phyloP scores from a whole-genome alignment of 1,139 yeast species.

The Komagataea norvegica region DNA sequence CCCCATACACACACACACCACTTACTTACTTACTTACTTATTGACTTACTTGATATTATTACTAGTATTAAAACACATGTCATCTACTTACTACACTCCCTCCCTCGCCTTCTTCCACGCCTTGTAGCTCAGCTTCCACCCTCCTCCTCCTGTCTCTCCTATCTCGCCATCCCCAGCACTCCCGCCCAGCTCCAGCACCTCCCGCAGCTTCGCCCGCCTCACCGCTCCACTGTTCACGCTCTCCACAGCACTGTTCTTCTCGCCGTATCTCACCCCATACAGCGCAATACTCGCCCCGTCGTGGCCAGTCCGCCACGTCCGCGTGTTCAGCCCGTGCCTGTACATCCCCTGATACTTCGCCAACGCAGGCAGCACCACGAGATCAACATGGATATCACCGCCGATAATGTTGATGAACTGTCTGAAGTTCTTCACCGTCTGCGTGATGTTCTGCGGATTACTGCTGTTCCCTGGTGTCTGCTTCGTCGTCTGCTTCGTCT shows the following conservation, averaged over 20 bases:
- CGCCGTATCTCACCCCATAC: conserved; percentile 41
- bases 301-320: conserved; percentile 66
- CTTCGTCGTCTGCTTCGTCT: conserved; percentile 15
- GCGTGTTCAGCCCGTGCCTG: conserved; percentile 65
- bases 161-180: conserved; percentile 5
- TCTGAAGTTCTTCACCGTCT: conserved; percentile 26
- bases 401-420: conserved; percentile 26
- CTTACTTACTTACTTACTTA: no score
- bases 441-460: conserved; percentile 28
- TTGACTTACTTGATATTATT: no score
- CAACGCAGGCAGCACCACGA: conserved; percentile 67
- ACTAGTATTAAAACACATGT: no score
- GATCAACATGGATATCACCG: conserved; percentile 61
- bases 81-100: no score
- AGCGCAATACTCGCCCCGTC: conserved; percentile 66
- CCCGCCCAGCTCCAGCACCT: conserved; percentile 10
- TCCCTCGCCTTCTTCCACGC: conserved; percentile 20
- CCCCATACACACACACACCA: no score
- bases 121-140: conserved; percentile 20
- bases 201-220: conserved; percentile 19
- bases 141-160: no score
- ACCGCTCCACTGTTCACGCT: conserved; percentile 13
- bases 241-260: conserved; percentile 24
- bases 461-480: conserved; percentile 34
- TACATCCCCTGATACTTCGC: conserved; percentile 56